Base-by-base conservation (phyloP, 2,329 filamentous ascomycete genomes). In the Pezizomycotina sp. region DNA sequence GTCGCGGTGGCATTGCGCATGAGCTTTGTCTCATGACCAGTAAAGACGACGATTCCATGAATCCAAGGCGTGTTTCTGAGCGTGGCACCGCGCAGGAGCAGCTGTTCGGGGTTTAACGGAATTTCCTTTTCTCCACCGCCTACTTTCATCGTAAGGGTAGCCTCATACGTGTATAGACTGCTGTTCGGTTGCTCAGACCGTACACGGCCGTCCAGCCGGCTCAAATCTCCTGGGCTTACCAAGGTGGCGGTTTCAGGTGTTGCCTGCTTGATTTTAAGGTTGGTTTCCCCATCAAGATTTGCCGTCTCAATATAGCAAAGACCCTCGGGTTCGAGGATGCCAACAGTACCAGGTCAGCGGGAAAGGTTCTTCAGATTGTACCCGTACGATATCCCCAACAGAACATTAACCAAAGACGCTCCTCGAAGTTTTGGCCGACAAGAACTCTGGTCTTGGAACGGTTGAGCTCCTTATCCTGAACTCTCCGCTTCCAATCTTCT, bases 231-330 rank as follows among this genome's bases (percentile, higher is more conserved):
- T 12, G 83, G 72, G 53, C 81, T 92, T 41, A 98, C 83, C 54
- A 93, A 66, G 43, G 77, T 67, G 9, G 78, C 74, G 0, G 89
- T 98, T 62, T 98, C 89, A 1, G 89, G 86, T 35, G 93, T 74
- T 2, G 75, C 86, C 61, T 98, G 89, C 62, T 98, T 98, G 62
- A 98, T 92, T 61, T 98, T 98, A 50, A 98, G 62, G 55, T 98
- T 98, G 13, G 89, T 98, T 60, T 98, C 89, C 50, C 89, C 89
- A 52, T 98, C 89, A 40, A 98, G 64, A 55, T 98, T 98, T 15
- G 89, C 86, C 2, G 89, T 98, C 61, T 98, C 89, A 54, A 98
- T 95, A 56, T 98, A 98, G 60, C 89, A 98, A 38, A 98, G 62
- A 51, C 89, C 89, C 62, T 98, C 89, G 1, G 89, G 91, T 56